Evolutionary conservation across 129 eudicot species (phyloP).

Genomic region (Arctium lappa): DNA sequence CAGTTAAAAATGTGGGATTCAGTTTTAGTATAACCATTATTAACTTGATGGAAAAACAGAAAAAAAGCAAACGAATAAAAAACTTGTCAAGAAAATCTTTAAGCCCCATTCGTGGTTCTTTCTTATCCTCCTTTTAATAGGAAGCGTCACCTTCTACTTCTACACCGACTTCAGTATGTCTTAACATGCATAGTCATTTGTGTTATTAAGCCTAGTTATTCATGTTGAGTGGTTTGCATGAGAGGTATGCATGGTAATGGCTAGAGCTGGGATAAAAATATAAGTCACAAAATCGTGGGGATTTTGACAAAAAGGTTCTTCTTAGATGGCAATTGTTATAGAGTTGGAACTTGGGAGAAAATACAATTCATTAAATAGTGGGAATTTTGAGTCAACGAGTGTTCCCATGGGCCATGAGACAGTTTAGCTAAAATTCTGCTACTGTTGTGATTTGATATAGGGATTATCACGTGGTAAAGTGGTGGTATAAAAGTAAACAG

Average conservation of each 20-base stretch:
- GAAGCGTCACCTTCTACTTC: neutral
- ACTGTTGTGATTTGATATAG: neutral
- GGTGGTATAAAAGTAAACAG: too few species aligned
- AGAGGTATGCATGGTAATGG: neutral
- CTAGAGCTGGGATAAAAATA: neutral
- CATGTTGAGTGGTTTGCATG: neutral
- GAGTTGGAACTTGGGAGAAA: neutral
- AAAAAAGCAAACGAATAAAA: neutral
- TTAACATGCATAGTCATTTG: neutral
- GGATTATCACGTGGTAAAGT: neutral
- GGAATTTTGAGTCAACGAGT: neutral
- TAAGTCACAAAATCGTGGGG: neutral
- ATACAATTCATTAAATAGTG: neutral
- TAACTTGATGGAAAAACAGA: neutral
- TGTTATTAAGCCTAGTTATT: neutral
- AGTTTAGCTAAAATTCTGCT: neutral
- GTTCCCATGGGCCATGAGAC: neutral
- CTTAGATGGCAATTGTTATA: neutral
- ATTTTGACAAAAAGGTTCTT: neutral
- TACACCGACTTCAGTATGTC: neutral
- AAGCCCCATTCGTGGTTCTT: neutral
- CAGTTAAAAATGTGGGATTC: neutral
- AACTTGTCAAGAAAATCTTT: neutral
- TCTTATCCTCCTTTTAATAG: neutral
- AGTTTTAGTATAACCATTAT: neutral